These are phyloP conservation scores for Rosa multiflora DNA, from an alignment of 306 rosid species.

Conservation along the genomic window DNA sequence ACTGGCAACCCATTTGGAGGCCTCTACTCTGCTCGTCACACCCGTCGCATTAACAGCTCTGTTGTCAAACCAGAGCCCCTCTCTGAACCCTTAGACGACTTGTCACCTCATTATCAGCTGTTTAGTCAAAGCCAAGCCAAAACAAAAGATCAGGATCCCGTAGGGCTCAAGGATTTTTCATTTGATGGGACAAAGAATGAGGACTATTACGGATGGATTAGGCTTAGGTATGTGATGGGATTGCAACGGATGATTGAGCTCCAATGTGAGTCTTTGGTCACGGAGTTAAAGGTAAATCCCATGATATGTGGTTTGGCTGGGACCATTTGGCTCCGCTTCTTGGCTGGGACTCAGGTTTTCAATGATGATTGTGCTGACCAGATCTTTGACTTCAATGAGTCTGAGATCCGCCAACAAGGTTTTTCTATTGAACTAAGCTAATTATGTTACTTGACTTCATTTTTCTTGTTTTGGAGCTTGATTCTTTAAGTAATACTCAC, in stretches of 20 bases:
- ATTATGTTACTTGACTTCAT: background rate
- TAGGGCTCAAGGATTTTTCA: background rate
- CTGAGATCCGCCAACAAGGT: slow-evolving; percentile 63
- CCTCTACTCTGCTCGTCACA: slow-evolving; percentile 52
- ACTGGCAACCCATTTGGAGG: slow-evolving; percentile 38
- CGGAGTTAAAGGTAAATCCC: slow-evolving; percentile 74
- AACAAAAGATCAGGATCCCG: background rate
- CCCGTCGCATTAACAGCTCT: slow-evolving; percentile 29
- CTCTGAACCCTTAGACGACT: background rate
- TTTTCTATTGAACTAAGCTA: background rate
- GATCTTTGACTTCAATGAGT: slow-evolving; percentile 44
- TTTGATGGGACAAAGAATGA: slow-evolving; percentile 9
- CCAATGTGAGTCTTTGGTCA: slow-evolving; percentile 76
- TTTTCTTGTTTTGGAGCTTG: background rate
- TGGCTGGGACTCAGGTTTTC: slow-evolving; percentile 59
- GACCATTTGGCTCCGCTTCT: slow-evolving; percentile 75
- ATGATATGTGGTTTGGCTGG: slow-evolving; percentile 76
- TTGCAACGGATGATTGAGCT: slow-evolving; percentile 74
- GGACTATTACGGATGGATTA: slow-evolving; percentile 54
- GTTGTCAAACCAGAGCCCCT: background rate
- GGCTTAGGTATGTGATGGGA: slow-evolving; percentile 71
- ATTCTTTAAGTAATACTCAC: background rate
- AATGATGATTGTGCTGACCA: slow-evolving; percentile 55
- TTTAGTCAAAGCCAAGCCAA: background rate
- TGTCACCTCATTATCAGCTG: background rate